These are phyloP conservation scores for Cephalotrichum gorgonifer DNA, from an alignment of 2,329 filamentous ascomycete genomes.

Conservation along the genomic window DNA sequence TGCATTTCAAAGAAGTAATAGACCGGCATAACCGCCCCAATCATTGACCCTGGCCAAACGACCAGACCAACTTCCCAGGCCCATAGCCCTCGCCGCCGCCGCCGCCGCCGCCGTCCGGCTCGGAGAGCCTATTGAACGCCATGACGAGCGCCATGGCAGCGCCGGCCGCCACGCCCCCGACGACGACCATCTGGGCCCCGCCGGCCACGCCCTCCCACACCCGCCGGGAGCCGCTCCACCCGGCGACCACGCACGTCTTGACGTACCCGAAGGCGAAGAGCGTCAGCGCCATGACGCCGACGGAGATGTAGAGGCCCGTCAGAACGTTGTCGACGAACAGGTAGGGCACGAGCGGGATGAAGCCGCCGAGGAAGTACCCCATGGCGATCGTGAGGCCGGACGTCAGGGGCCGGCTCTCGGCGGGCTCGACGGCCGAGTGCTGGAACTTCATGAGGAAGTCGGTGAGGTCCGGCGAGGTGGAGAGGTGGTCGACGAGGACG, in stretches of 20 bases:
- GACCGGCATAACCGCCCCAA: neutral
- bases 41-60: neutral
- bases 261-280: conserved; percentile 55
- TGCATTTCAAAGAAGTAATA: too few relatives aligned
- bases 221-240: conserved; percentile 9
- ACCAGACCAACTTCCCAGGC: neutral
- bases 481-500: conserved; percentile 37
- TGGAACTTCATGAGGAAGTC: conserved; percentile 35
- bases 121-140: conserved; percentile 9
- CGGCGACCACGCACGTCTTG: conserved; percentile 40
- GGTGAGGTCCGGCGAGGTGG: neutral
- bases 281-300: conserved; percentile 49
- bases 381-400: conserved; percentile 56
- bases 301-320: conserved; percentile 46
- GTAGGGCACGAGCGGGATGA: conserved; percentile 63
- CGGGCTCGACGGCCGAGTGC: conserved; percentile 18
- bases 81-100: too few relatives aligned
- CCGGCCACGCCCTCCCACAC: conserved; percentile 14
- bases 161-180: conserved; percentile 24
- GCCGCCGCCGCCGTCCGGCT: neutral
- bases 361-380: conserved; percentile 60
- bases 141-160: conserved; percentile 27
- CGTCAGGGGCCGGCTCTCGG: conserved; percentile 33
- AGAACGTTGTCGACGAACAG: conserved; percentile 40
- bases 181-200: conserved; percentile 28